A percentile compares a stretch with the other conserved stretches of the same genome.
Evolutionary conservation across 2,329 filamentous ascomycete species (phyloP).

Genomic region (Aspergillus hortae): DNA sequence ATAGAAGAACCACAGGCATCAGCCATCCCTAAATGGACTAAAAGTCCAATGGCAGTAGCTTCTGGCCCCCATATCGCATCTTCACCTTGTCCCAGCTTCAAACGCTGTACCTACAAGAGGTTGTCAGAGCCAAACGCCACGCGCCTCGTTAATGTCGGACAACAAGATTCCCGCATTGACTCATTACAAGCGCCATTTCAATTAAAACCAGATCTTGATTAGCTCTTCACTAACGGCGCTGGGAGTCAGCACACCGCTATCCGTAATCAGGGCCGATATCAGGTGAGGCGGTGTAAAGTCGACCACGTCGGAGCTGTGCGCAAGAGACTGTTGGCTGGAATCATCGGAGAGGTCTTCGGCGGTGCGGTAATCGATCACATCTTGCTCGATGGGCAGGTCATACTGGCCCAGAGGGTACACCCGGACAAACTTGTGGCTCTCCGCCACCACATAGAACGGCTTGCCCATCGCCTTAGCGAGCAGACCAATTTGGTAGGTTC

Average conservation of each 20-base stretch:
- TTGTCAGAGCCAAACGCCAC: neutral
- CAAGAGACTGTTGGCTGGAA: conserved; percentile 41
- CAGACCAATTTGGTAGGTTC: conserved; percentile 79
- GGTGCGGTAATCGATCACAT: conserved; percentile 69
- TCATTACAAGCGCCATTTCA: neutral
- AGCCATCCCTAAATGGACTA: too few species aligned
- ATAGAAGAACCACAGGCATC: neutral
- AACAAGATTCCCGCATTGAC: neutral
- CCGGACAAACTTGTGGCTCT: conserved; percentile 95
- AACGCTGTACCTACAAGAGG: neutral
- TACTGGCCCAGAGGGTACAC: conserved; percentile 79
- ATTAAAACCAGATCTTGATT: conserved; percentile 53
- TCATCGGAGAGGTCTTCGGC: conserved; percentile 47
- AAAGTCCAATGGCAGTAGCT: too few species aligned
- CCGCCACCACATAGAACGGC: conserved; percentile 85
- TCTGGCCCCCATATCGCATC: too few species aligned
- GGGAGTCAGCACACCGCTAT: conserved; percentile 60
- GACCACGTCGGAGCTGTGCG: conserved; percentile 35
- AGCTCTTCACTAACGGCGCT: conserved; percentile 65
- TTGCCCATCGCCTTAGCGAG: conserved; percentile 70
- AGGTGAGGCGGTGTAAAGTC: conserved; percentile 57
- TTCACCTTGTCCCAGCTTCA: neutral
- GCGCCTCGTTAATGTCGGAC: neutral
- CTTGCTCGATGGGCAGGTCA: conserved; percentile 76
- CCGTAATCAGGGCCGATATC: conserved; percentile 63